Percentiles rank a stretch among this genome's conserved stretches.
These are phyloP conservation scores for Pythium angustatum DNA, from an alignment of 352 stramenopile species.

Conservation along the genomic window DNA sequence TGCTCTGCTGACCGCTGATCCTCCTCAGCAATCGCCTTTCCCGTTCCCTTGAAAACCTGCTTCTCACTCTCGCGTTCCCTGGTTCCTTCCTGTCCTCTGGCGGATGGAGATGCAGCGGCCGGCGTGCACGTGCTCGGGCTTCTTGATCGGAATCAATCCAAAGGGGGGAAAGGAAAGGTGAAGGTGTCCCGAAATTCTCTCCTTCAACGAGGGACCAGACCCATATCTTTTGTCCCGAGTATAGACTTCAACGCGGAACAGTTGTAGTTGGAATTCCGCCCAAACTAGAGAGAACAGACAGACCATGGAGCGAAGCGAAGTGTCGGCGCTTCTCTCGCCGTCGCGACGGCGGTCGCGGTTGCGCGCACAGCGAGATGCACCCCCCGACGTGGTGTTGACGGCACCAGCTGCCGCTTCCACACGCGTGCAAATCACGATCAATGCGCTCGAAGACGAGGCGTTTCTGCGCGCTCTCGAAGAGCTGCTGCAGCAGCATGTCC, in stretches of 20 bases:
- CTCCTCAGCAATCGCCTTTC: no score
- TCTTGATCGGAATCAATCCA: slow-evolving; percentile 32
- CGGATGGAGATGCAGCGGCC: neutral
- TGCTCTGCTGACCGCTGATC: neutral
- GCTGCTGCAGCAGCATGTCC: slow-evolving; percentile 59
- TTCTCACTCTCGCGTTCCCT: no score
- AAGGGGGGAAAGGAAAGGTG: slow-evolving; percentile 20
- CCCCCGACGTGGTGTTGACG: slow-evolving; percentile 1
- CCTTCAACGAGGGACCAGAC: slow-evolving; percentile 12
- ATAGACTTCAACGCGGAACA: slow-evolving; percentile 5
- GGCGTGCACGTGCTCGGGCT: slow-evolving; percentile 1
- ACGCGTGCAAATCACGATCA: slow-evolving; percentile 45
- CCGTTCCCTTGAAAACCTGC: no score
- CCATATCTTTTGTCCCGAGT: slow-evolving; percentile 32
- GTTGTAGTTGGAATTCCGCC: neutral
- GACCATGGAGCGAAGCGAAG: slow-evolving; percentile 59
- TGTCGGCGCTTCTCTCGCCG: slow-evolving; percentile 48
- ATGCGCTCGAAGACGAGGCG: slow-evolving; percentile 52
- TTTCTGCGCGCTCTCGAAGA: slow-evolving; percentile 75
- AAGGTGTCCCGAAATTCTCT: slow-evolving; percentile 26
- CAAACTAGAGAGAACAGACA: neutral
- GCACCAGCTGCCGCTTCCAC: neutral
- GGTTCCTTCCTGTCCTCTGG: neutral
- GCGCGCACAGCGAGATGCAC: slow-evolving; percentile 5
- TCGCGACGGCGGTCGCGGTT: slow-evolving; percentile 25